Evolutionary conservation across 2,329 filamentous ascomycete genomes (phyloP).

Genomic region (Ophiostoma australiae): DNA sequence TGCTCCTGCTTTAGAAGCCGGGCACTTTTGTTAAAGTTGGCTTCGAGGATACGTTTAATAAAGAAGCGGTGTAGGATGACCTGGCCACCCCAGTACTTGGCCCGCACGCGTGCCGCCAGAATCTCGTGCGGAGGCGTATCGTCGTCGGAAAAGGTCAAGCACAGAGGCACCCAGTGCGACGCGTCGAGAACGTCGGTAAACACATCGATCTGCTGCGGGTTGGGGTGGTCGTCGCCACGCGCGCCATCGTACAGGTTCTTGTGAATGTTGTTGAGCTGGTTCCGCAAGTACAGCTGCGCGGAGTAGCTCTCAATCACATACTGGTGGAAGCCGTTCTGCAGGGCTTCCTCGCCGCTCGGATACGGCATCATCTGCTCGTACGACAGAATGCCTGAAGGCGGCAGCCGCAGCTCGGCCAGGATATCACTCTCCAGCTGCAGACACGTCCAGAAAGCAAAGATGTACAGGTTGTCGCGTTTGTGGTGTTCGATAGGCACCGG

Average conservation of each 20-base stretch:
- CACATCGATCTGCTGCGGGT: slow-evolving; percentile 45
- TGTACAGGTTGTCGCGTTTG: slow-evolving; percentile 56
- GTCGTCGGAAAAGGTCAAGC: slow-evolving; percentile 49
- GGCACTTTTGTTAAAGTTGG: slow-evolving; percentile 33
- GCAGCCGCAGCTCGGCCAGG: slow-evolving; percentile 71
- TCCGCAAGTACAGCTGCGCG: slow-evolving; percentile 60
- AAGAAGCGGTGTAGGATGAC: slow-evolving; percentile 87
- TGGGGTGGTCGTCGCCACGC: slow-evolving; percentile 1
- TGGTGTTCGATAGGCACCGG: slow-evolving; percentile 34
- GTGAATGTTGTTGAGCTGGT: slow-evolving; percentile 60
- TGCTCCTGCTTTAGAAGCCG: slow-evolving; percentile 24
- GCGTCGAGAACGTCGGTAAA: slow-evolving; percentile 33
- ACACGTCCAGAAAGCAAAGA: slow-evolving; percentile 87
- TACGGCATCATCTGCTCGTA: slow-evolving; percentile 63
- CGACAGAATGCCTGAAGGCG: slow-evolving; percentile 56
- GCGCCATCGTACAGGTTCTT: slow-evolving; percentile 47
- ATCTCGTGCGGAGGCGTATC: slow-evolving; percentile 72
- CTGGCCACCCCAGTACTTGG: slow-evolving; percentile 89
- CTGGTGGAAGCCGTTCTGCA: slow-evolving; percentile 42
- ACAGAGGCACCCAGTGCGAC: slow-evolving; percentile 44
- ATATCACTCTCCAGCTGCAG: slow-evolving; percentile 75
- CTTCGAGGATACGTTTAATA: slow-evolving; percentile 52
- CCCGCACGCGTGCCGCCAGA: slow-evolving; percentile 74
- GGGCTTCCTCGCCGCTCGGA: slow-evolving; percentile 50
- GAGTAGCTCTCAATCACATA: slow-evolving; percentile 55